phyloP scores from a whole-genome alignment of 805 yeast species.

The Brettanomyces sp. region DNA sequence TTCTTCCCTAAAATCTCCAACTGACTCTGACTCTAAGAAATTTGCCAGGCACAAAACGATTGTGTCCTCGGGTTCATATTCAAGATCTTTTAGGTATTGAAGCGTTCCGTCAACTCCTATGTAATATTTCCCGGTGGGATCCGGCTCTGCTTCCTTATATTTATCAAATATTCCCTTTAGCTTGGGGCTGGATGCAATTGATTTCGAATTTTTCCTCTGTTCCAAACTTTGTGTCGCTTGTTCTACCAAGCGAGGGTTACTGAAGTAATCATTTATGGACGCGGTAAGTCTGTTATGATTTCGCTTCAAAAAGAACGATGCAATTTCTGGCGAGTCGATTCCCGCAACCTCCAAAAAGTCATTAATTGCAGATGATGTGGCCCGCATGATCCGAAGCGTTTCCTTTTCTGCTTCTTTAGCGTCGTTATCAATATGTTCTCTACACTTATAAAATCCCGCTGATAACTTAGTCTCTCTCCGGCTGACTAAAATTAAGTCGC shows the following conservation, averaged over 20 bases:
- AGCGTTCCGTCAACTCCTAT: slow-evolving; percentile 80
- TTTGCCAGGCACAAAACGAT: slow-evolving; percentile 63
- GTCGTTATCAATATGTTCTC: no score
- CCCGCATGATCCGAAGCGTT: not conserved
- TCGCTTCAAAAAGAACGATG: slow-evolving; percentile 24
- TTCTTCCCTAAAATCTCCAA: slow-evolving; percentile 48
- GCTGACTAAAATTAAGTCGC: no score
- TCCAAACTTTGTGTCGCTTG: slow-evolving; percentile 3
- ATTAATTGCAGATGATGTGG: slow-evolving; percentile 11
- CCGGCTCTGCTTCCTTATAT: slow-evolving; percentile 19
- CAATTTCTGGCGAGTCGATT: slow-evolving; percentile 25
- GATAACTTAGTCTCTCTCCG: no score
- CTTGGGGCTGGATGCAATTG: slow-evolving; percentile 3
- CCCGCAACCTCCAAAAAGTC: slow-evolving; percentile 36
- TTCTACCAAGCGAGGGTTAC: slow-evolving; percentile 10
- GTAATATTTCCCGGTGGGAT: slow-evolving; percentile 18
- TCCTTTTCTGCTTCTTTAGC: no score
- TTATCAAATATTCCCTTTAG: slow-evolving; percentile 26
- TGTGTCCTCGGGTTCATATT: slow-evolving; percentile 65
- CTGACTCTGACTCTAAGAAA: slow-evolving; percentile 53
- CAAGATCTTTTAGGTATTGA: slow-evolving; percentile 54
- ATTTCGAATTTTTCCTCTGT: not conserved
- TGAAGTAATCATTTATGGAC: slow-evolving; percentile 18
- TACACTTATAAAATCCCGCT: no score
- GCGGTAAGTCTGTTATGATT: slow-evolving; percentile 12